These are phyloP conservation scores for Starmerella vaccinii DNA, from an alignment of 805 yeast genomes.

Conservation along the genomic window DNA sequence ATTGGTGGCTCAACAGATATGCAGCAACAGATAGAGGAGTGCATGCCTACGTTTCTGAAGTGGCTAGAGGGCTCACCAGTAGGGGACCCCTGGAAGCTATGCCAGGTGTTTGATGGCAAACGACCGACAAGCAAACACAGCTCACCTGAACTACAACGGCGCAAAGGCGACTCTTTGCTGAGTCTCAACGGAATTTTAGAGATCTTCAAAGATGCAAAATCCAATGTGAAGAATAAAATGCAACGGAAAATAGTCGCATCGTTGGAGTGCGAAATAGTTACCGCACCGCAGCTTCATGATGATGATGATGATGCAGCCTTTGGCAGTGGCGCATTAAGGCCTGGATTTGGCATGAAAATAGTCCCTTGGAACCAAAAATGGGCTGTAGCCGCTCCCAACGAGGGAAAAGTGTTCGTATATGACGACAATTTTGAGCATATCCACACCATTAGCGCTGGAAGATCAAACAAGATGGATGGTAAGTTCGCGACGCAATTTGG, in stretches of 20 bases:
- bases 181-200: background rate
- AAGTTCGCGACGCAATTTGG: slow-evolving; percentile 36
- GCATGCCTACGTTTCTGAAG: slow-evolving; percentile 32
- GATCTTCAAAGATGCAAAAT: background rate
- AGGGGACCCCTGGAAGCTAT: slow-evolving; percentile 29
- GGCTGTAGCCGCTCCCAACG: slow-evolving; percentile 22
- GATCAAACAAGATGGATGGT: slow-evolving; percentile 14
- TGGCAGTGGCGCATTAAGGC: slow-evolving; percentile 1
- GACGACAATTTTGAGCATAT: slow-evolving; percentile 7
- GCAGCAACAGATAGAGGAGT: slow-evolving; percentile 33
- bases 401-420: slow-evolving; percentile 17
- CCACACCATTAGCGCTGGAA: slow-evolving; percentile 3
- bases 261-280: background rate
- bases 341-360: slow-evolving; percentile 16
- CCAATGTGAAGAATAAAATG: background rate
- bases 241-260: background rate
- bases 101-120: slow-evolving; percentile 30
- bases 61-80: slow-evolving; percentile 36
- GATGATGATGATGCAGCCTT: background rate
- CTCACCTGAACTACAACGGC: background rate
- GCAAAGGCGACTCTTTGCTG: background rate
- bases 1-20: slow-evolving; percentile 48
- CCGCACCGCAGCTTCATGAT: background rate
- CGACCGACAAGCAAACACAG: slow-evolving; percentile 13
- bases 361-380: slow-evolving; percentile 16